Evolutionary conservation across 129 eudicot genomes (phyloP), one percentile per base, ranked within the genome.

Genomic region (Centaurea solstitialis): DNA sequence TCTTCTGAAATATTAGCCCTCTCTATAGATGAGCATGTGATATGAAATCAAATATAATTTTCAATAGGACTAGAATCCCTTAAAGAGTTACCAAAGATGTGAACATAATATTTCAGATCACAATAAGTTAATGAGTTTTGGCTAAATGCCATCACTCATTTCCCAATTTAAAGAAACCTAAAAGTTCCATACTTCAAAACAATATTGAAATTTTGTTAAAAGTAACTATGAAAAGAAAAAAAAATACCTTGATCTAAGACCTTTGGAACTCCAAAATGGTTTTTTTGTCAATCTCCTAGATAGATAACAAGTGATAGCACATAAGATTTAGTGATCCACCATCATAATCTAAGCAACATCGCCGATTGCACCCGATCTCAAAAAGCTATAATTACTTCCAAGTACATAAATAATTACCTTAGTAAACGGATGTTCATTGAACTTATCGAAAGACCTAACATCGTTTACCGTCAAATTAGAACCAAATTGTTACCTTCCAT

Each of bases 81-180:
- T 26, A 57, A 74, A 24, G 15, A 20, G 3, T 30, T 33, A 30
- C 23, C 9, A 38, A 78, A 79, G 24, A 53, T 15, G 38, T 22
- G 26, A 15, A 35, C 38, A 79, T 17, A 18, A 17, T 28, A 69
- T 20, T 23, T 70, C 35, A 30, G 70, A 71, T 70, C 68, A 57
- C 59, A 72, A 39, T 62, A 72, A 80, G 64, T 62, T 64, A 76
- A 76, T 30, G 40, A 74, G 68, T 33, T 74, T 9, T 50, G 53
- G 69, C 69, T 74, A 74, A n/a, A 73, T 74, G 45, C 69, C 13
- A 26, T 12, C 20, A 53, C 61, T 59, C 9, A 18, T 53, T 53
- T 74, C 68, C 78, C 61, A 74, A 74, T 9, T 9, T 17, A 2
- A 17, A 53, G 68, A 74, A 1, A 26, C 62, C 20, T 11, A 74